Evolutionary conservation across 1,284 basidiomycete species (phyloP), one percentile per base, ranked within the genome.

Genomic region (Coniferiporia weirii): DNA sequence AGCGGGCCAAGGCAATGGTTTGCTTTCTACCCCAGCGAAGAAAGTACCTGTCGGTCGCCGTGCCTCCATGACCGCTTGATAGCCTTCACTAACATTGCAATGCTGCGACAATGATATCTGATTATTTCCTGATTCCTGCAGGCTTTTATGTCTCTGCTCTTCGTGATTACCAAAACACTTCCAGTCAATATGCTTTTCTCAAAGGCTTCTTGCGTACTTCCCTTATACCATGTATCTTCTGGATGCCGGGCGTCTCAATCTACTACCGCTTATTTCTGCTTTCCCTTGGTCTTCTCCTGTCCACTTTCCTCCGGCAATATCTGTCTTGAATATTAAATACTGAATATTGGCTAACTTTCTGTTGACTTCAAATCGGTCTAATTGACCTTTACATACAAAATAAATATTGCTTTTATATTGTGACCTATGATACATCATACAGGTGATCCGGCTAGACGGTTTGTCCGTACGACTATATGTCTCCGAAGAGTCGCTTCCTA

Each of bases 401-500:
- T 46, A 46, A 46, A 46, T 46, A 15, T 12, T 46, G 44, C 44
- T 46, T n/a, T n/a, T 46, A 15, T 46, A 46, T 12, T 43, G 27
- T 27, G 27, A 27, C 27, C 27, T 5, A 27, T 27, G 27, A 27
- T 27, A 27, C 27, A 27, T 27, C 3, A 27, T 27, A 27, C 27
- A 27, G 27, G 5, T 27, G 27, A 27, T 27, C 27, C 27, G 27
- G 27, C 27, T 5, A 27, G 27, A 27, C 5, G 27, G 27, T 27
- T 27, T 27, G 27, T 27, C 5, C 27, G 27, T 27, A 27, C 27
- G 27, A 45, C 36, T 66, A 79, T 27, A 74, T 49, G 63, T 89
- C 87, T 55, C 87, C 86, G 64, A 89, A 82, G 19, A 87, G 63
- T 32, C 85, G 77, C 70, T 81, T 87, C 66, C 87, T 89, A 61